Conservation (phyloP, 2,329 filamentous ascomycete species). For the Hymenoscyphus scutula region DNA sequence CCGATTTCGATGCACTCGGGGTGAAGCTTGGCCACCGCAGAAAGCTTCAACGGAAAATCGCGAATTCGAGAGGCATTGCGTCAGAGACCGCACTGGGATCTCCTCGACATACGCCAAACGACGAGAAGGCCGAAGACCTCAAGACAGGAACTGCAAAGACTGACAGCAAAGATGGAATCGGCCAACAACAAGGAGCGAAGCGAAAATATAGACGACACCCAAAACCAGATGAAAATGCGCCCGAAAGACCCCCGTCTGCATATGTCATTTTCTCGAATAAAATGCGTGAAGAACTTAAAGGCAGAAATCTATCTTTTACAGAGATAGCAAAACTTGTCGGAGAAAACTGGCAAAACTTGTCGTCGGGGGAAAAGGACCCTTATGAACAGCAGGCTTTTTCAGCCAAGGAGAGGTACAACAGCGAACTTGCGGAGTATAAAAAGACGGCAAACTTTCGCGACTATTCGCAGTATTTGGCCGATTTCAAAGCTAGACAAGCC, state of each 20-base stretch:
- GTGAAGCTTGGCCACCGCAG: conserved; percentile 80
- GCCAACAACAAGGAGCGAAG: conserved; percentile 50
- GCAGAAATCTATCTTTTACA: conserved; percentile 73
- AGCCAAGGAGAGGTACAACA: conserved; percentile 74
- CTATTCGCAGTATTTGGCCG: conserved; percentile 70
- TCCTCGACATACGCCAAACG: conserved; percentile 46
- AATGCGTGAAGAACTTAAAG: conserved; percentile 75
- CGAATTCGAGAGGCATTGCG: conserved; percentile 63
- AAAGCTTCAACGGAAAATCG: conserved; percentile 83
- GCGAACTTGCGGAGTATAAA: conserved; percentile 72
- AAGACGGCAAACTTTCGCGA: conserved; percentile 68
- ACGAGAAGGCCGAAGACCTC: conserved; percentile 55
- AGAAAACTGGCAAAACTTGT: conserved; percentile 75
- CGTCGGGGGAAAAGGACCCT: conserved; percentile 63
- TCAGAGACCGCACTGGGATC: conserved; percentile 37
- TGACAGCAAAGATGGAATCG: conserved; percentile 46
- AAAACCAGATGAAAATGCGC: conserved; percentile 77
- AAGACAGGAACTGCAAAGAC: conserved; percentile 45
- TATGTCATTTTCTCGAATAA: conserved; percentile 86
- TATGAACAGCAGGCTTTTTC: conserved; percentile 70
- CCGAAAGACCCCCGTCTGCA: conserved; percentile 75
- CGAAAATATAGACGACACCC: conserved; percentile 76
- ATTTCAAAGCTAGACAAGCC: conserved; percentile 74
- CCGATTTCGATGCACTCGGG: conserved; percentile 71
- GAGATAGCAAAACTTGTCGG: conserved; percentile 82